Evolutionary conservation across 306 rosid species (phyloP), one percentile per base, ranked within the genome.

Genomic region (Adenanthera pavonina): DNA sequence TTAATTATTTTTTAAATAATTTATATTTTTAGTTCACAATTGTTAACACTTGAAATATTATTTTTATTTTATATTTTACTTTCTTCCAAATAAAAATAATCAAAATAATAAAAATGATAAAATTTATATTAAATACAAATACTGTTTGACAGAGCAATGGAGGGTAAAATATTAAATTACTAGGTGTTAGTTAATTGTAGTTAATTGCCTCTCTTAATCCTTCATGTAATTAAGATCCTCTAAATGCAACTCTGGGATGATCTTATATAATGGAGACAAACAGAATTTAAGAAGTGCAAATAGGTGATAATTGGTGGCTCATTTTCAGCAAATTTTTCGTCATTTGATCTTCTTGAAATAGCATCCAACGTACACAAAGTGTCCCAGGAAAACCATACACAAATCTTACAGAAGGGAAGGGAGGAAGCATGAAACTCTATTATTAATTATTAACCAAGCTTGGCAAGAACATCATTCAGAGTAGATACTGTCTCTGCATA

Each of bases 401-500:
- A 88, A 81, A 77, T 78, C 59, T 84, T 86, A 88, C 90, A 89
- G 72, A 78, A 80, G 30, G 30, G 88, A 54, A 8, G 62, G 3
- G 25, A 59, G 10, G 62, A 79, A 68, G 86, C 86, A 86, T 67
- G 84, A 79, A 82, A 67, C 34, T 61, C 79, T 54, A 20, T 59
- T 20, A 17, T 9, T 20, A 0, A 25, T 10, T 20, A 75, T 60
- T 82, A 96, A 84, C 98, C 97, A 77, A 96, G 90, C 89, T 96
- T 92, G 86, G 88, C 48, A 76, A 96, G 86, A 72, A 96, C 99
- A 84, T 91, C 89, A 74, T 91, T 96, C 76, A 96, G 94, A 75
- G 90, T 33, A 75, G 99, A 90, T 71, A 91, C 81, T 51, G 99
- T 78, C 59, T 76, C 87, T 14, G 94, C 89, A 82, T 96, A 96